phyloP scores from a whole-genome alignment of 2,329 filamentous ascomycete species.

The Aspergillus melleus region DNA sequence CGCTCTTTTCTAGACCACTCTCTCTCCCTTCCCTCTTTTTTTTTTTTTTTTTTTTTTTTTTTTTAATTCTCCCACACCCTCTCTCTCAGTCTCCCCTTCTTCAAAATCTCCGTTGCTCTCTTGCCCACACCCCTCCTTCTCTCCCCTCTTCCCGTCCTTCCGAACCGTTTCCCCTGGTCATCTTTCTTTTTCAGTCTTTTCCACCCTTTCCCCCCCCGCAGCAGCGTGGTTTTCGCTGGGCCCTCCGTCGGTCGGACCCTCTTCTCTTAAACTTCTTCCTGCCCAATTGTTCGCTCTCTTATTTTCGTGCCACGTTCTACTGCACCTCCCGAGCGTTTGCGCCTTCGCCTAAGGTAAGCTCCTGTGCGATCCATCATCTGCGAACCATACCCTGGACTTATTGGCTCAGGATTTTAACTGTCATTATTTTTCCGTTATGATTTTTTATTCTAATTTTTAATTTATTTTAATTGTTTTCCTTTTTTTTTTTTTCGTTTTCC shows the following conservation, averaged over 20 bases:
- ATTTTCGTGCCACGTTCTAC: slow-evolving; percentile 25
- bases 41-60: slow-evolving; percentile 1
- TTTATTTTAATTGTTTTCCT: background rate
- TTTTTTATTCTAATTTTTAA: background rate
- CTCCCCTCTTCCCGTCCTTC: background rate
- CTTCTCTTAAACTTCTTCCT: slow-evolving; percentile 20
- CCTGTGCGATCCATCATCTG: slow-evolving; percentile 14
- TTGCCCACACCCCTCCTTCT: slow-evolving; percentile 1
- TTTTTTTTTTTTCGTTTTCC: background rate
- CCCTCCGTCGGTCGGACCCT: slow-evolving; percentile 17
- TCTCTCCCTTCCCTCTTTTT: background rate
- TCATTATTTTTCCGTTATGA: slow-evolving; percentile 7
- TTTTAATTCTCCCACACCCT: background rate
- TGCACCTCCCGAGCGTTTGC: slow-evolving; percentile 19
- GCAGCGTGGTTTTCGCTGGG: slow-evolving; percentile 13
- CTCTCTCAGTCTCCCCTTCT: background rate
- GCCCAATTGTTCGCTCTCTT: slow-evolving; percentile 22
- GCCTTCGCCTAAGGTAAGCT: slow-evolving; percentile 20
- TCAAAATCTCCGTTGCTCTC: background rate
- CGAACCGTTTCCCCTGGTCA: background rate
- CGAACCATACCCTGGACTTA: slow-evolving; percentile 10
- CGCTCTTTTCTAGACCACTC: background rate
- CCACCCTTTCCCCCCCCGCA: slow-evolving; percentile 8
- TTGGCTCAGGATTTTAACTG: slow-evolving; percentile 5
- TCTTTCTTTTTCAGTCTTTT: slow-evolving; percentile 4